These are phyloP conservation scores for Colletotrichum coccodes DNA, from an alignment of 2,329 filamentous ascomycete genomes.

Conservation along the genomic window DNA sequence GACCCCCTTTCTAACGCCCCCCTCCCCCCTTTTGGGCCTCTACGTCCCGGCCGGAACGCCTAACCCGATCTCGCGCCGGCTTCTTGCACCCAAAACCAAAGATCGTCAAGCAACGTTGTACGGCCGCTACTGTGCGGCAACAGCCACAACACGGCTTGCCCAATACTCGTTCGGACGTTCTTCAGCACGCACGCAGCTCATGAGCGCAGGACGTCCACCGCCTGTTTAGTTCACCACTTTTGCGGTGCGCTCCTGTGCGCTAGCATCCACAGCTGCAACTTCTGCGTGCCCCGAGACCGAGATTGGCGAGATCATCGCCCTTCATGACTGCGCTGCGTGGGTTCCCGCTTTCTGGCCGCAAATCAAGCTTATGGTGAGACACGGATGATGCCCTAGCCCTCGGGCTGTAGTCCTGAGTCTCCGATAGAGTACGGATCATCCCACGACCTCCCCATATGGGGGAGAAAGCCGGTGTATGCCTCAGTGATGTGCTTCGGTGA, in stretches of 20 bases:
- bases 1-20: background rate
- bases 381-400: background rate
- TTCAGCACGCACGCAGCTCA: background rate
- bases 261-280: constrained; percentile 14
- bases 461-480: constrained; percentile 4
- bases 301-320: constrained; percentile 30
- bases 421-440: constrained; percentile 27
- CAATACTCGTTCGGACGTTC: background rate
- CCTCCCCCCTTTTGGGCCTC: background rate
- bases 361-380: constrained; percentile 9
- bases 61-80: constrained; percentile 28
- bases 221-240: background rate
- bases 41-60: constrained; percentile 9
- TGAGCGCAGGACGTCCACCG: background rate
- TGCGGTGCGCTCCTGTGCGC: constrained; percentile 5
- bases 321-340: background rate
- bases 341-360: constrained; percentile 1
- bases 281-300: constrained; percentile 16
- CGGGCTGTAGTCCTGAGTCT: constrained; percentile 14
- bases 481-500: constrained; percentile 13
- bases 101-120: constrained; percentile 29
- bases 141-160: background rate
- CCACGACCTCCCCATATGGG: constrained; percentile 3
- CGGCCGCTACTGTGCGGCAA: constrained; percentile 5
- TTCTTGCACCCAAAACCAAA: constrained; percentile 23